Evolutionary conservation across 371 early-diverging fungal genomes (phyloP), one percentile per base, ranked within the genome.

Genomic region (Nematocida parisii): DNA sequence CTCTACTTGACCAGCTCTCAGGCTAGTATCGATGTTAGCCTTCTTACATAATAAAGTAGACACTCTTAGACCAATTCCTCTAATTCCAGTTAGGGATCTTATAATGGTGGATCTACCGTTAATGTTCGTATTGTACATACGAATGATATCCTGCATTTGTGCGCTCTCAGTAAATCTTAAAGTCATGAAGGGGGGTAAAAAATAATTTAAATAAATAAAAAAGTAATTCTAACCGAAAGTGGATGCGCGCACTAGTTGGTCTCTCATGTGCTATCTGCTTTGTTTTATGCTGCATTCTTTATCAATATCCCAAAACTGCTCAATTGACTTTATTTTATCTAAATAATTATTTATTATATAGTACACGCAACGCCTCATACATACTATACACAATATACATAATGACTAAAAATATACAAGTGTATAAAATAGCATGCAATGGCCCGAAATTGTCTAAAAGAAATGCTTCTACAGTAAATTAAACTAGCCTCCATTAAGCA

Each of bases 101-200:
- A 92, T 91, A 87, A 95, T 90, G 89, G 93, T 94, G 85, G 90
- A 90, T 88, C 92, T 93, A 83, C 98, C 98, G 88, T 97, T 93
- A 87, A 97, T 92, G 91, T 97, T 97, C 89, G 98, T 97, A 92
- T 97, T 97, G 88, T 94, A 93, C 73, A 97, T 90, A 94, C 98
- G 96, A 85, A 96, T 90, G 90, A 97, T 96, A 91, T 93, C 93
- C 90, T 94, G 95, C 90, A 96, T 81, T 40, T 86, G 82, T 56
- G 77, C 81, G 13, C 81, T 72, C 70, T 87, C 85, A 61, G 80
- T 82, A 50, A 73, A 82, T 62, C 71, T 44, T 44, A 82, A 55
- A 39, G 73, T 40, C 82, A 82, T 81, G 66, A 77, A 70, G 58
- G 58, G 64, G 18, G 24, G 5, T 56, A 75, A 75, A 61, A 40